Evolutionary conservation across 2,329 filamentous ascomycete species (phyloP).

Genomic region (Bipolaris gigantea): DNA sequence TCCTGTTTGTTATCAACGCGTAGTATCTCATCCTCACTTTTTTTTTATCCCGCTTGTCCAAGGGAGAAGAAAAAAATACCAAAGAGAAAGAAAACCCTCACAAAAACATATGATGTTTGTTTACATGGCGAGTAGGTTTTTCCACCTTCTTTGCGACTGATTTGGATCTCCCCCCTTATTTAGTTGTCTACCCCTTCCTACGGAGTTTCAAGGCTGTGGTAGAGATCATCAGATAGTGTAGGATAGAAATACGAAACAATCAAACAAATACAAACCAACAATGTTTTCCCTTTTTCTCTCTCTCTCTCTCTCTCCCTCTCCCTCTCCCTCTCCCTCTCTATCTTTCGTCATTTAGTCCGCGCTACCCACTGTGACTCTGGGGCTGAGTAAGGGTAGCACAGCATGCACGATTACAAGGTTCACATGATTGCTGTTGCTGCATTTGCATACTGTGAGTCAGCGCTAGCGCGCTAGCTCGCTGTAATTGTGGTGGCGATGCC

Average conservation of each 20-base stretch:
- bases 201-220: slow-evolving; percentile 30
- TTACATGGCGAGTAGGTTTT: slow-evolving; percentile 27
- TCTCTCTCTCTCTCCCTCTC: no score
- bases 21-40: slow-evolving; percentile 13
- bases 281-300: not conserved
- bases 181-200: slow-evolving; percentile 1
- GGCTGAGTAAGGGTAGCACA: not conserved
- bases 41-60: not conserved
- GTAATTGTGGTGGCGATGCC: not conserved
- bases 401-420: no score
- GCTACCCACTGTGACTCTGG: not conserved
- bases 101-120: slow-evolving; percentile 38
- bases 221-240: slow-evolving; percentile 43
- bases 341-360: not conserved
- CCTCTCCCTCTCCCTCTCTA: not conserved
- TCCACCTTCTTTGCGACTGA: slow-evolving; percentile 21
- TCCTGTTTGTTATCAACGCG: slow-evolving; percentile 23
- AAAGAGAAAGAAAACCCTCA: slow-evolving; percentile 39
- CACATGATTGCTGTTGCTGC: no score
- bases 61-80: not conserved
- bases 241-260: slow-evolving; percentile 19
- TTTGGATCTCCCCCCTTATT: slow-evolving; percentile 40
- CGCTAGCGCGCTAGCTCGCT: not conserved
- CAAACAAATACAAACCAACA: slow-evolving; percentile 3
- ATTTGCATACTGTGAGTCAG: not conserved